Evolutionary conservation across 192 early-diverging fungal species (phyloP).

Genomic region (Coemansia sp.): DNA sequence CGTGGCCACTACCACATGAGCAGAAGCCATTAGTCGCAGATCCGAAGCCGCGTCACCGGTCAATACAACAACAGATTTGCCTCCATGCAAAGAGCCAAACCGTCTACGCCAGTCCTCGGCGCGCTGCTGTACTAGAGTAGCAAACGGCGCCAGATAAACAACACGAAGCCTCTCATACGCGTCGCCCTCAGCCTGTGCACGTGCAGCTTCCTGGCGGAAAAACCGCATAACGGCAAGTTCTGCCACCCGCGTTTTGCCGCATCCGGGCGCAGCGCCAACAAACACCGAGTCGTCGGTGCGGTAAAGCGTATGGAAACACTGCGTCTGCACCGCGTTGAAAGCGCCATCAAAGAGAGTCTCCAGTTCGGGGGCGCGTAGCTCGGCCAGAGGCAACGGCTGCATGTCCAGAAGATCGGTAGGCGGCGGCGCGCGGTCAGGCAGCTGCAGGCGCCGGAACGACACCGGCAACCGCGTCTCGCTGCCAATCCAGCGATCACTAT

Average conservation of each 20-base stretch:
- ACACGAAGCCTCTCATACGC: conserved; percentile 59
- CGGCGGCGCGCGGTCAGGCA: conserved; percentile 91
- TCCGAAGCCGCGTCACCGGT: conserved; percentile 92
- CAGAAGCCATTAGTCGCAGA: conserved; percentile 83
- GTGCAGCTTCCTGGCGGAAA: conserved; percentile 59
- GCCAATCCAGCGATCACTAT: conserved; percentile 96
- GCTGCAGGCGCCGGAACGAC: conserved; percentile 87
- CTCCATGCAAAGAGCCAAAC: conserved; percentile 79
- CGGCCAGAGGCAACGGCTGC: conserved; percentile 82
- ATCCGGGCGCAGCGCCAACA: conserved; percentile 88
- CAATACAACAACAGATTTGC: conserved; percentile 84
- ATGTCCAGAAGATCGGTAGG: conserved; percentile 95
- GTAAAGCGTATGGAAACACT: conserved; percentile 90
- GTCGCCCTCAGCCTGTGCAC: conserved; percentile 33
- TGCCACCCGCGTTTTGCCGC: conserved; percentile 93
- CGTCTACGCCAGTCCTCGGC: conserved; percentile 80
- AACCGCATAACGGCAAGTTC: conserved; percentile 94
- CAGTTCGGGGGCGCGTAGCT: conserved; percentile 70
- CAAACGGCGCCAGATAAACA: conserved; percentile 91
- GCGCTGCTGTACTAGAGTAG: conserved; percentile 78
- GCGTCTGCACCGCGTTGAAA: conserved; percentile 97
- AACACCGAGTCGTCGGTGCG: conserved; percentile 86
- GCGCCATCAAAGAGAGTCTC: conserved; percentile 66
- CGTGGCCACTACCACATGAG: conserved; percentile 90
- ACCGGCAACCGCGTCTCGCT: conserved; percentile 90